phyloP scores from a whole-genome alignment of 106 monocot species.

The Alisma plantagoaquatica region DNA sequence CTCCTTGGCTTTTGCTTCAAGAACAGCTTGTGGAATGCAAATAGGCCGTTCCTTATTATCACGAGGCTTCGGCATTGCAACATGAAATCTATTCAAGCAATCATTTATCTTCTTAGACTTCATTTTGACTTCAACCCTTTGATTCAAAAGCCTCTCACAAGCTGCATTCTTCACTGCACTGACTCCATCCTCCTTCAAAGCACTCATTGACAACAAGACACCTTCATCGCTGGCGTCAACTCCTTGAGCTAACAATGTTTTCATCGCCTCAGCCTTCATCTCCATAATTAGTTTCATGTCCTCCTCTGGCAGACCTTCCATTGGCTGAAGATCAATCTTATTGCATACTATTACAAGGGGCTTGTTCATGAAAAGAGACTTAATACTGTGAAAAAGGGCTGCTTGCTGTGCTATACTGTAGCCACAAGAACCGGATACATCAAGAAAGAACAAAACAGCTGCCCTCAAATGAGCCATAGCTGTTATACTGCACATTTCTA shows the following conservation, averaged over 20 bases:
- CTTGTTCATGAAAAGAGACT: slow-evolving; percentile 85
- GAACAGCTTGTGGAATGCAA: slow-evolving; percentile 76
- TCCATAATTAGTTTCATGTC: slow-evolving; percentile 83
- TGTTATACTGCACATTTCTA: slow-evolving; percentile 99
- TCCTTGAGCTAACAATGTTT: slow-evolving; percentile 44
- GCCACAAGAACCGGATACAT: slow-evolving; percentile 91
- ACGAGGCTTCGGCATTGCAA: slow-evolving; percentile 83
- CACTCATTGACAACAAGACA: slow-evolving; percentile 75
- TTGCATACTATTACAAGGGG: slow-evolving; percentile 89
- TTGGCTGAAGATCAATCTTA: slow-evolving; percentile 88
- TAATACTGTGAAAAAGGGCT: slow-evolving; percentile 89
- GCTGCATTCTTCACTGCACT: slow-evolving; percentile 90
- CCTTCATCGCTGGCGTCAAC: slow-evolving; percentile 53
- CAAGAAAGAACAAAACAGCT: slow-evolving; percentile 88
- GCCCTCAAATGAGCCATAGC: slow-evolving; percentile 77
- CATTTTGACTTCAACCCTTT: slow-evolving; percentile 86
- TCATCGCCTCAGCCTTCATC: slow-evolving; percentile 81
- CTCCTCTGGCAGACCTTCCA: slow-evolving; percentile 73
- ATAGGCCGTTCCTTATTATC: slow-evolving; percentile 81
- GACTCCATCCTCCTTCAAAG: slow-evolving; percentile 88
- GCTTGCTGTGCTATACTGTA: slow-evolving; percentile 84
- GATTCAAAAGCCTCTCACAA: slow-evolving; percentile 77
- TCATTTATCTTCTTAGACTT: slow-evolving; percentile 91
- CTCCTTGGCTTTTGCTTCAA: slow-evolving; percentile 54
- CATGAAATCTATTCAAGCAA: slow-evolving; percentile 86